Evolutionary conservation across 2,329 filamentous ascomycete genomes (phyloP), one percentile per base, ranked within the genome.

Genomic region (Colletotrichum gigasporum): DNA sequence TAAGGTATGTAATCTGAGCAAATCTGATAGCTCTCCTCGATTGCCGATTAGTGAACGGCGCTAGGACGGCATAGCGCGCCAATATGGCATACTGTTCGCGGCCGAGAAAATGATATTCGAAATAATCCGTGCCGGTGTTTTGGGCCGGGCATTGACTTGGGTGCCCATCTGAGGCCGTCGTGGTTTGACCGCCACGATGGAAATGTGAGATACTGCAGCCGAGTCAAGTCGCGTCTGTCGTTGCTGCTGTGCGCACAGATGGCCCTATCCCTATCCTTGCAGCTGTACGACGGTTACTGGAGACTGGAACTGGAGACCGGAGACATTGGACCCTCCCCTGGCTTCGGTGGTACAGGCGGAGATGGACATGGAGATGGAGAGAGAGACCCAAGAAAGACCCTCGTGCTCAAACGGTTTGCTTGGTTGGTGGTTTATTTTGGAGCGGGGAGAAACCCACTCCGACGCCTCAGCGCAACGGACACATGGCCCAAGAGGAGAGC

Each of bases 41-140:
- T 60, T 47, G 47, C 55, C 54, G 55, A 60, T 63, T 63, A 63
- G 32, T 63, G 24, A 60, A 60, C 61, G 2, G 34, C 47, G 41
- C 55, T 47, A 60, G 26, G 39, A n/a, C 48, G n/a, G 20, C 48
- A 16, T 34, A 22, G 28, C 14, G 24, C 24, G 28, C 24, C 11
- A 47, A n/a, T 28, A 51, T 50, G 44, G 30, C 24, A 51, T 26
- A n/a, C 35, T 44, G n/a, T 7, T 30, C 20, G 14, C 34, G 16
- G 10, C 14, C 9, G 7, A n/a, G 26, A 11, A 53, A 60, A 18
- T 53, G 45, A 63, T 16, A 55, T 47, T 28, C 24, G 41, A 44
- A 6, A 24, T n/a, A 14, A n/a, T n/a, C n/a, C n/a, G n/a, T n/a
- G n/a, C n/a, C n/a, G n/a, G n/a, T n/a, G n/a, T n/a, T n/a, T n/a